Evolutionary conservation across 2,329 filamentous ascomycete species (phyloP), one percentile per base, ranked within the genome.

Genomic region (Pyricularia pennisetigena): DNA sequence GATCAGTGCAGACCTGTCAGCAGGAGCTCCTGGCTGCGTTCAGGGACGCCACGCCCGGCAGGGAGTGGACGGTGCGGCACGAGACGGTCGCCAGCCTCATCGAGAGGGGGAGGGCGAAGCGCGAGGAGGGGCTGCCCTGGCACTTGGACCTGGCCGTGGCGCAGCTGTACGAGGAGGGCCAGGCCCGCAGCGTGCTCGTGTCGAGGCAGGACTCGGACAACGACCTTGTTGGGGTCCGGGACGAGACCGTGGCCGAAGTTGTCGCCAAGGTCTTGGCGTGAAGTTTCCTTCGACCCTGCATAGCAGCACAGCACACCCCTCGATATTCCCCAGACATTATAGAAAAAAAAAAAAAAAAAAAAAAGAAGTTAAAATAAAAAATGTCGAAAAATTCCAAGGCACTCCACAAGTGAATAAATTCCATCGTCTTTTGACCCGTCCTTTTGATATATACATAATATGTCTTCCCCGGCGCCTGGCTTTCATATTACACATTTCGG

Each of bases 1-100:
- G 83, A 7, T 85, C 82, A 3, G 83, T 87, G 69, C 81, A 80
- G 29, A 81, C 82, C 0, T 82, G 82, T 0, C 86, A 89, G 75
- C 82, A 83, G 4, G 78, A 88, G 69, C 75, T 90, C 1, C 73
- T 89, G 64, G 8, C 30, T 5, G 24, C 32, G 30, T 66, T 68
- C 28, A 41, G 57, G 26, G 26, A 30, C 1, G 62, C 32, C n/a
- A 65, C 57, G 2, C 24, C 57, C 64, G 24, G 23, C 64, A 41
- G 10, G 29, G 41, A 67, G 57, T 67, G 66, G 66, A 32, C 29
- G 54, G 66, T 67, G 29, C 24, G 14, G 26, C 29, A 28, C 9
- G 66, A 63, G 9, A 28, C 29, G 8, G 54, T 49, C 28, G 66
- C 66, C 26, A 49, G 24, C 0, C 35, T 71, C 29, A 63, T 68